phyloP scores from a whole-genome alignment of 306 rosid species.

The Vachellia pachyceras region DNA sequence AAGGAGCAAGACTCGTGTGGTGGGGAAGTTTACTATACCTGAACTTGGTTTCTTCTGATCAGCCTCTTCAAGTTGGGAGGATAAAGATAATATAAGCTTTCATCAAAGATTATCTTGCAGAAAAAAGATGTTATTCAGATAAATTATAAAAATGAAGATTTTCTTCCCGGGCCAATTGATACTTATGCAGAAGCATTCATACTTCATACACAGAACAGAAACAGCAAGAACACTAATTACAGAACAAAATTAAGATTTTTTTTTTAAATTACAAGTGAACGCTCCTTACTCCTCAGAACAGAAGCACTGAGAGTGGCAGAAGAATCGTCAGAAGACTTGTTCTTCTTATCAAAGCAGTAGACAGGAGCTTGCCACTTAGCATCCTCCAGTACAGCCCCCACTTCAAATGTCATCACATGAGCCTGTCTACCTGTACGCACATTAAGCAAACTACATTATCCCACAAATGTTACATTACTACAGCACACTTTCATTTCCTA shows the following conservation, averaged over 20 bases:
- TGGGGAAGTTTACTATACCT: neutral
- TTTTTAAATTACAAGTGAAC: neutral
- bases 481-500: too few relatives aligned
- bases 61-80: neutral
- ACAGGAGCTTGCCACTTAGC: slow-evolving; percentile 88
- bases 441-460: neutral
- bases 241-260: neutral
- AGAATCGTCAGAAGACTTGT: neutral
- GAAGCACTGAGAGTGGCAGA: neutral
- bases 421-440: slow-evolving; percentile 17
- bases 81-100: too few relatives aligned
- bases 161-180: neutral
- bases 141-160: slow-evolving; percentile 22
- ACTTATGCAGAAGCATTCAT: neutral
- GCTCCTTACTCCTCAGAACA: slow-evolving; percentile 17
- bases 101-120: slow-evolving; percentile 42
- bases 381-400: slow-evolving; percentile 83
- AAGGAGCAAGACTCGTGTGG: neutral
- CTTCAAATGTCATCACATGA: slow-evolving; percentile 94
- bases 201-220: neutral
- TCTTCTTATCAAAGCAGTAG: slow-evolving; percentile 49
- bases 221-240: neutral
- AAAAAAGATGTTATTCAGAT: slow-evolving; percentile 33
- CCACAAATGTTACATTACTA: neutral
- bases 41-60: neutral